Evolutionary conservation across 116 monocot genomes (phyloP).

Genomic region (Cymodocea nodosa): DNA sequence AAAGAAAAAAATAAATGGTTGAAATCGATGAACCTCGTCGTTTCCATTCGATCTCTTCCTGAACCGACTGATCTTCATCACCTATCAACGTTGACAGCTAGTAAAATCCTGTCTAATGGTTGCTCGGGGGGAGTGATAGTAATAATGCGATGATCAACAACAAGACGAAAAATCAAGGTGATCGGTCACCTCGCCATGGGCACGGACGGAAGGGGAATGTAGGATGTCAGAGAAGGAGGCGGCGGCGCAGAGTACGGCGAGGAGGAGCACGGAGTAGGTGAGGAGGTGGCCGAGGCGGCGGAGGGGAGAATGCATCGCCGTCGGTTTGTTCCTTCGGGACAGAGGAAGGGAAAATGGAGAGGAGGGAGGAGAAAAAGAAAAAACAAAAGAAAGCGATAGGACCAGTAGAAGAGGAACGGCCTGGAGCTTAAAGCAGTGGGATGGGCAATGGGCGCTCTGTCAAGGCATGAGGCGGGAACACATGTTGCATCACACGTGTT

Average conservation of each 20-base stretch:
- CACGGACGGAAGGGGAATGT: conserved; percentile 23
- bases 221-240: conserved; percentile 23
- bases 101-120: no score
- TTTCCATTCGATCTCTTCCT: conserved; percentile 47
- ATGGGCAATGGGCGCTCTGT: no score
- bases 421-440: no score
- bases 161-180: not conserved
- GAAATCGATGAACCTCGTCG: conserved; percentile 60
- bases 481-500: no score
- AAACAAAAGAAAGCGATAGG: not conserved
- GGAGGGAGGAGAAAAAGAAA: not conserved
- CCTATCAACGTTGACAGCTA: conserved; percentile 15
- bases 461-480: no score
- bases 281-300: conserved; percentile 29
- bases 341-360: not conserved
- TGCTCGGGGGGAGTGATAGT: no score
- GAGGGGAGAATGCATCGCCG: conserved; percentile 23
- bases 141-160: not conserved
- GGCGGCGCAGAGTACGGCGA: conserved; percentile 30
- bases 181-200: conserved; percentile 18
- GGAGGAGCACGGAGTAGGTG: conserved; percentile 23
- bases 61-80: conserved; percentile 50
- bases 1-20: not conserved
- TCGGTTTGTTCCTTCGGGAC: not conserved
- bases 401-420: no score